A percentile compares a stretch with the other conserved stretches of the same genome.
Conservation (phyloP, 1,284 basidiomycete species). For the Ceratobasidium sp. region DNA sequence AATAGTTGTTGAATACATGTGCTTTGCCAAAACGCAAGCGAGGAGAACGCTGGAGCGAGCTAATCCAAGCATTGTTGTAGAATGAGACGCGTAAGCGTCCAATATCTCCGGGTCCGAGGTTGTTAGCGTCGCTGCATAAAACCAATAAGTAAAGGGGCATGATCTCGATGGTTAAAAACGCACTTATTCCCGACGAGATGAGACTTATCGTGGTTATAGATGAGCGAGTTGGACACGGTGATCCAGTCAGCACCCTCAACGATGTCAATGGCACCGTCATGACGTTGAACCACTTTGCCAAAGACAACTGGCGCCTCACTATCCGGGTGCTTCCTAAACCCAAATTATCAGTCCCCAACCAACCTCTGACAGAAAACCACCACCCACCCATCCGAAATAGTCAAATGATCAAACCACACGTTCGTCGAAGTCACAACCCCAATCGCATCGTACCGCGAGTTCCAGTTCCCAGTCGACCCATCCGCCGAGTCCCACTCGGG, state of each 20-base stretch:
- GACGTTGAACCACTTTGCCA: slow-evolving; percentile 44
- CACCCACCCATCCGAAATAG: slow-evolving; percentile 43
- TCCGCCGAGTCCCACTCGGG: slow-evolving; percentile 44
- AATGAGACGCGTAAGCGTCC: slow-evolving; percentile 41
- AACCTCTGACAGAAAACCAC: background rate
- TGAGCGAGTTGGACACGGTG: slow-evolving; percentile 35
- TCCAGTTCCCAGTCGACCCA: slow-evolving; percentile 45
- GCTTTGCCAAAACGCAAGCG: slow-evolving; percentile 44
- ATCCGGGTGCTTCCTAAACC: slow-evolving; percentile 26
- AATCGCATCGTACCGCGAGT: slow-evolving; percentile 45
- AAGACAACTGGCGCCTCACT: slow-evolving; percentile 43
- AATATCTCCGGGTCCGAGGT: slow-evolving; percentile 44
- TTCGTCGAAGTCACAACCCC: slow-evolving; percentile 44
- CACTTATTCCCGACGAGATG: slow-evolving; percentile 44
- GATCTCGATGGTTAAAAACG: background rate
- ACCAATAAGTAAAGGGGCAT: background rate
- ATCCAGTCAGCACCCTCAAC: slow-evolving; percentile 42
- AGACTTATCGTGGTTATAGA: slow-evolving; percentile 42
- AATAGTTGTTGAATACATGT: slow-evolving; percentile 45
- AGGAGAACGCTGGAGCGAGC: slow-evolving; percentile 43
- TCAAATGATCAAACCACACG: slow-evolving; percentile 46
- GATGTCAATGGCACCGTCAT: slow-evolving; percentile 46
- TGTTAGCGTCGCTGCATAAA: slow-evolving; percentile 29
- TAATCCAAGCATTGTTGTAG: slow-evolving; percentile 41
- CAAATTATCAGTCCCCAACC: background rate